Percentiles rank a stretch among this genome's conserved stretches.
These are phyloP conservation scores for Penicillium thymicola DNA, from an alignment of 2,329 filamentous ascomycete species.

Conservation along the genomic window DNA sequence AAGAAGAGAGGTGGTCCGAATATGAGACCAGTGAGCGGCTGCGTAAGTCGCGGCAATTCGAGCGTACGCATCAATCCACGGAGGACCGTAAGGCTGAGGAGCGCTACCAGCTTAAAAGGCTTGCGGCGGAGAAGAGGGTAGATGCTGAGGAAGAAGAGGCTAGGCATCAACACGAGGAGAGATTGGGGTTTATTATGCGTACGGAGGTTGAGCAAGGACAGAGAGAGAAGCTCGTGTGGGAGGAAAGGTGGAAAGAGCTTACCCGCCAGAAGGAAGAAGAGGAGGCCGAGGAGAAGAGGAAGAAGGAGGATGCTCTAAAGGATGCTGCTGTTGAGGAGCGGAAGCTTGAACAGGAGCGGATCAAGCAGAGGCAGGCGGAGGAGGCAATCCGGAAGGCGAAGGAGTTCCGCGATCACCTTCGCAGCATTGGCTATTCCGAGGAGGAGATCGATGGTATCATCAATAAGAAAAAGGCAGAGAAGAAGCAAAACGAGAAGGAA, in stretches of 20 bases:
- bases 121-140: conserved; percentile 32
- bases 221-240: conserved; percentile 23
- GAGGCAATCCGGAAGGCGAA: conserved; percentile 30
- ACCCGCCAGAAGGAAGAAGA: conserved; percentile 30
- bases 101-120: conserved; percentile 16
- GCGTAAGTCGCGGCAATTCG: conserved; percentile 34
- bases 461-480: conserved; percentile 39
- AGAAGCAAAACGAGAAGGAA: conserved; percentile 25
- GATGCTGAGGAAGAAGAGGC: conserved; percentile 34
- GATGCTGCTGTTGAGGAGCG: conserved; percentile 42
- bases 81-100: conserved; percentile 15
- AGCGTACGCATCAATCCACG: conserved; percentile 39
- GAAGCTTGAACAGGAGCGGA: conserved; percentile 32
- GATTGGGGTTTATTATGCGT: conserved; percentile 27
- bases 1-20: no score
- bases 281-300: conserved; percentile 31
- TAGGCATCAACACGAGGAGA: conserved; percentile 26
- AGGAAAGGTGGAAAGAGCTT: conserved; percentile 11
- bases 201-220: conserved; percentile 28
- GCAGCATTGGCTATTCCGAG: conserved; percentile 39
- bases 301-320: conserved; percentile 35
- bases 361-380: conserved; percentile 31
- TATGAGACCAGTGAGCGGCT: conserved; percentile 21
- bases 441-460: conserved; percentile 44
- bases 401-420: conserved; percentile 37